A percentile compares a stretch with the other conserved stretches of the same genome.
Conservation (phyloP, 176 grass and related monocot species). For the Oryza longistaminata region DNA sequence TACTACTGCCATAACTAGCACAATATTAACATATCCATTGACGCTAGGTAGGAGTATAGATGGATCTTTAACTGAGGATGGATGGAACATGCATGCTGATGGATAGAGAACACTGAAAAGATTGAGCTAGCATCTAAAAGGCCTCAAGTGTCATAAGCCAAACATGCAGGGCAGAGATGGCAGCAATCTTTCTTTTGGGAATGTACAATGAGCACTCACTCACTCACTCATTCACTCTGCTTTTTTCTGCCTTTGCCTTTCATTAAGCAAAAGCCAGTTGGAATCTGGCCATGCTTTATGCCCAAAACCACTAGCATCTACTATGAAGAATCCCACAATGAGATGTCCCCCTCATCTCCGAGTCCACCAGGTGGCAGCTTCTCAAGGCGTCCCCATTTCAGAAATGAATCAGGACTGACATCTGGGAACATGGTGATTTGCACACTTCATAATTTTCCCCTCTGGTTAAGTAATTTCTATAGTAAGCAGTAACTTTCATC, state of each 20-base stretch:
- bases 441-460: not conserved
- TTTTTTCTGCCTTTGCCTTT: constrained; percentile 43
- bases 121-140: constrained; percentile 48
- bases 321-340: constrained; percentile 74
- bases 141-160: constrained; percentile 45
- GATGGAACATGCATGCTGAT: constrained; percentile 36
- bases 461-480: not conserved
- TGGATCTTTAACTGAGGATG: constrained; percentile 34
- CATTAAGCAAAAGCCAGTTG: constrained; percentile 56
- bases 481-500: not conserved
- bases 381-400: constrained; percentile 24
- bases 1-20: constrained; percentile 4
- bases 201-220: constrained; percentile 45
- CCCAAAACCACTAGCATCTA: constrained; percentile 74
- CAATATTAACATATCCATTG: constrained; percentile 32
- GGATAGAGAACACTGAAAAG: constrained; percentile 38
- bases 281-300: constrained; percentile 80
- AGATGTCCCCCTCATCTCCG: constrained; percentile 55
- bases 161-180: constrained; percentile 44
- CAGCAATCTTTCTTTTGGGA: constrained; percentile 43
- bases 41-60: constrained; percentile 18
- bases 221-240: constrained; percentile 2
- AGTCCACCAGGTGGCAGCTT: constrained; percentile 55
- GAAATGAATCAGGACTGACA: constrained; percentile 46
- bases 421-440: constrained; percentile 15